These are phyloP conservation scores for Tuber aestivum DNA, from an alignment of 495 filamentous ascomycete genomes.

Conservation along the genomic window DNA sequence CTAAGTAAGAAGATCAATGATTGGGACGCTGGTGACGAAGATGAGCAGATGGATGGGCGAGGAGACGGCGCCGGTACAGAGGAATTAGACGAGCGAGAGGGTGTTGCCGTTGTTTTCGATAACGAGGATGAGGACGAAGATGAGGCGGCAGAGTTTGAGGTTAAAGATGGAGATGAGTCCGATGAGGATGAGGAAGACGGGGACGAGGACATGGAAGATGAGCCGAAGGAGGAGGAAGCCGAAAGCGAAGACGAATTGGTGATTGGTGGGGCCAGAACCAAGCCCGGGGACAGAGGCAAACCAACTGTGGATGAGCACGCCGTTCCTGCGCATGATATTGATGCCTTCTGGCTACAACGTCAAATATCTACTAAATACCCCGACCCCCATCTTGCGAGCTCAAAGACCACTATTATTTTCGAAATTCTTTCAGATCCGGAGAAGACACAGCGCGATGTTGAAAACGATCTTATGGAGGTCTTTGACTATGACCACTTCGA, in stretches of 20 bases:
- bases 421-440: slow-evolving; percentile 82
- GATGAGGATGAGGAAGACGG: slow-evolving; percentile 53
- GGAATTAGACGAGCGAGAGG: slow-evolving; percentile 87
- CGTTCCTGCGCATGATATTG: slow-evolving; percentile 78
- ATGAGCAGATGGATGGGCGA: slow-evolving; percentile 70
- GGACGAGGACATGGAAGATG: slow-evolving; percentile 50
- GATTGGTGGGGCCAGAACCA: slow-evolving; percentile 57
- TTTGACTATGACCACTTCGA: slow-evolving; percentile 97
- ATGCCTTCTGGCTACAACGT: slow-evolving; percentile 94
- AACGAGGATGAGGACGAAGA: slow-evolving; percentile 91
- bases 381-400: slow-evolving; percentile 84
- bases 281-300: slow-evolving; percentile 42
- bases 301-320: slow-evolving; percentile 54
- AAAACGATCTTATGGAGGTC: slow-evolving; percentile 96
- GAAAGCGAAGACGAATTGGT: slow-evolving; percentile 68
- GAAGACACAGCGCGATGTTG: slow-evolving; percentile 78
- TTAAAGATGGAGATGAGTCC: slow-evolving; percentile 53
- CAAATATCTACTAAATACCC: slow-evolving; percentile 81
- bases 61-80: slow-evolving; percentile 56
- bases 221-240: slow-evolving; percentile 42
- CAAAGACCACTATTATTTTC: slow-evolving; percentile 75
- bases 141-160: slow-evolving; percentile 68
- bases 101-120: slow-evolving; percentile 94
- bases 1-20: slow-evolving; percentile 98
- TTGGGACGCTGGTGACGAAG: slow-evolving; percentile 94